Evolutionary conservation across 1,284 basidiomycete species (phyloP).

Genomic region (Ceratobasidium sp.): DNA sequence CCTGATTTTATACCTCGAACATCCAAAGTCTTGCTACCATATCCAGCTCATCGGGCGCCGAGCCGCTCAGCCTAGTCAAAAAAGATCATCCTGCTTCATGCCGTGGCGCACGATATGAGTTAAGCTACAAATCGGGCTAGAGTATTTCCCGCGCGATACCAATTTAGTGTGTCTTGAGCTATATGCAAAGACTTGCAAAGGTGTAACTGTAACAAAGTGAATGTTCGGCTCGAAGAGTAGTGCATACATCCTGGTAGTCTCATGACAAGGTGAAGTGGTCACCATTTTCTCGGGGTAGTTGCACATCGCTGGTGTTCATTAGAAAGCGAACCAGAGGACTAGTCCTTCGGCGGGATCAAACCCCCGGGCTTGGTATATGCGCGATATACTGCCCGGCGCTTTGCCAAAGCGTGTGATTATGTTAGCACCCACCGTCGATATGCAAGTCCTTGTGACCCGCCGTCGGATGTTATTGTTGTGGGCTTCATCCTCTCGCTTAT

Average conservation of each 20-base stretch:
- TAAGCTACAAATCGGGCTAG: slow-evolving; percentile 17
- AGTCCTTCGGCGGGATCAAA: too few species aligned
- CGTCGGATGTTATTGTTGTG: not conserved
- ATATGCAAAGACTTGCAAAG: too few species aligned
- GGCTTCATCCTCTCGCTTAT: not conserved
- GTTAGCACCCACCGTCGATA: not conserved
- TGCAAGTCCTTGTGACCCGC: not conserved
- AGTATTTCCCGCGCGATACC: slow-evolving; percentile 8
- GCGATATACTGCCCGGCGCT: slow-evolving; percentile 3
- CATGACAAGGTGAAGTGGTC: too few species aligned
- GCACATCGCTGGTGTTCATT: not conserved
- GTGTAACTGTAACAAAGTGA: too few species aligned
- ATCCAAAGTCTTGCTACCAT: slow-evolving; percentile 17
- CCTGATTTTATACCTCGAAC: slow-evolving; percentile 3
- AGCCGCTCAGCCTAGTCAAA: not conserved
- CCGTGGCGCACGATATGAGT: not conserved
- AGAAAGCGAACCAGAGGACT: too few species aligned
- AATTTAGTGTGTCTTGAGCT: slow-evolving; percentile 6
- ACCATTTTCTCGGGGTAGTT: not conserved
- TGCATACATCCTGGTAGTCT: too few species aligned
- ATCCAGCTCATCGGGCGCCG: not conserved
- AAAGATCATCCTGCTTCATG: not conserved
- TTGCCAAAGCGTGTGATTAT: not conserved
- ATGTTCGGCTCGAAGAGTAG: too few species aligned
- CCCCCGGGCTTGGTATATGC: not conserved